Base-by-base conservation (phyloP, 139 green algal genomes). In the Limnomonas spitsbergensis region DNA sequence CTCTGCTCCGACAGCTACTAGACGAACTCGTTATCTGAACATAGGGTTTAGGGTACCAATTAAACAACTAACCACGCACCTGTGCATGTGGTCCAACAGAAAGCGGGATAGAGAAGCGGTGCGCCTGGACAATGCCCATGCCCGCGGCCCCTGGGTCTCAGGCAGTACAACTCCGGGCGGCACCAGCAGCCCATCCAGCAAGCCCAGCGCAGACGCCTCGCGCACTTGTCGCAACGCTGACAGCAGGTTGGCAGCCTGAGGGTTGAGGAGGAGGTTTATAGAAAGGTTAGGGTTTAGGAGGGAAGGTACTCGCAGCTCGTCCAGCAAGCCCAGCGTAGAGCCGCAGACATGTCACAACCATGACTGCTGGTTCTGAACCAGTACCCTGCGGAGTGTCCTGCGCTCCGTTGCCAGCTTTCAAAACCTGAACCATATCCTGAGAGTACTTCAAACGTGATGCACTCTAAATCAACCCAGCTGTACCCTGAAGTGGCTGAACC, bases 351-450 rank as follows among this genome's bases (percentile, higher is more conserved):
- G 73, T 9, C 89, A 78, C 73, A 98, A 84, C 31, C 92, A 91
- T 0, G 93, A 87, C 76, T 98, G 84, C 81, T 98, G 81, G 86
- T 98, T 98, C 76, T 84, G 74, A 26, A 94, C 90, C 85, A 93
- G 88, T 38, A 76, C 40, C 31, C 32, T 27, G 24, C 29, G 56
- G 56, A 37, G 20, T n/a, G n/a, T n/a, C n/a, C n/a, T n/a, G n/a
- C n/a, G n/a, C n/a, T n/a, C n/a, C n/a, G n/a, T n/a, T n/a, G n/a
- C n/a, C n/a, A n/a, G n/a, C n/a, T n/a, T n/a, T n/a, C n/a, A n/a
- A n/a, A n/a, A n/a, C n/a, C n/a, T n/a, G n/a, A n/a, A n/a, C n/a
- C n/a, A n/a, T n/a, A n/a, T n/a, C n/a, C n/a, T n/a, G n/a, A n/a
- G n/a, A n/a, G n/a, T n/a, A n/a, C n/a, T n/a, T n/a, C n/a, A n/a